Conservation (phyloP, 2,329 filamentous ascomycete genomes). For the Davidsoniella eucalypti region DNA sequence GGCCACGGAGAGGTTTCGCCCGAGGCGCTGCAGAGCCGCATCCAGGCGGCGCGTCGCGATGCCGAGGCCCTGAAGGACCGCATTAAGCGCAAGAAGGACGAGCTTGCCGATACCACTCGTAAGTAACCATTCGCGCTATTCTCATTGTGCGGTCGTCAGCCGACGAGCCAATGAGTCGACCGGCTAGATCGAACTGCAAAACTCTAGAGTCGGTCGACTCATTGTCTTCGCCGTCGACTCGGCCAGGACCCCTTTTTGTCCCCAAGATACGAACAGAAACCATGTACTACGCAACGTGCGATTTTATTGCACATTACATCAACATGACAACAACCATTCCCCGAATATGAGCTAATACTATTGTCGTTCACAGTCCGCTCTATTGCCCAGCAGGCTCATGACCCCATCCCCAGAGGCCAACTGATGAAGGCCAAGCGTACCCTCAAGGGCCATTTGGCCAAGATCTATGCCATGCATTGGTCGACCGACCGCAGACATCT, state of each 20-base stretch:
- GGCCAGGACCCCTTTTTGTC: too few species aligned
- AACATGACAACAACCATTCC: too few species aligned
- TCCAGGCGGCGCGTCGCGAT: slow-evolving; percentile 85
- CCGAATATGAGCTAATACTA: neutral
- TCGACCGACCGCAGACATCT: slow-evolving; percentile 94
- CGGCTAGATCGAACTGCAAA: too few species aligned
- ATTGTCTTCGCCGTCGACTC: too few species aligned
- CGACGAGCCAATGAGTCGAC: too few species aligned
- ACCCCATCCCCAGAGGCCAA: slow-evolving; percentile 74
- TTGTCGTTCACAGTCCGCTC: slow-evolving; percentile 57
- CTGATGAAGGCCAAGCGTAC: slow-evolving; percentile 96
- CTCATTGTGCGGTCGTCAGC: neutral
- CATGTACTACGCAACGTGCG: neutral
- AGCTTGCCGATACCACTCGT: slow-evolving; percentile 95
- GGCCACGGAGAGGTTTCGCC: slow-evolving; percentile 48
- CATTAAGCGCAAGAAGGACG: slow-evolving; percentile 99
- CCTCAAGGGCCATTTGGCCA: slow-evolving; percentile 92
- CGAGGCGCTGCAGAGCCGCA: slow-evolving; percentile 80
- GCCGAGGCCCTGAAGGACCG: slow-evolving; percentile 94
- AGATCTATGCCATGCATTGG: slow-evolving; percentile 99
- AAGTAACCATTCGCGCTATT: slow-evolving; percentile 29
- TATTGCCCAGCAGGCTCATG: slow-evolving; percentile 83
- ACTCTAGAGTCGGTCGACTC: too few species aligned
- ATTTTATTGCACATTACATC: neutral
- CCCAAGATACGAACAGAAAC: too few species aligned